Conservation (phyloP, 257 asterid genomes). For the Marsdenia floribunda region DNA sequence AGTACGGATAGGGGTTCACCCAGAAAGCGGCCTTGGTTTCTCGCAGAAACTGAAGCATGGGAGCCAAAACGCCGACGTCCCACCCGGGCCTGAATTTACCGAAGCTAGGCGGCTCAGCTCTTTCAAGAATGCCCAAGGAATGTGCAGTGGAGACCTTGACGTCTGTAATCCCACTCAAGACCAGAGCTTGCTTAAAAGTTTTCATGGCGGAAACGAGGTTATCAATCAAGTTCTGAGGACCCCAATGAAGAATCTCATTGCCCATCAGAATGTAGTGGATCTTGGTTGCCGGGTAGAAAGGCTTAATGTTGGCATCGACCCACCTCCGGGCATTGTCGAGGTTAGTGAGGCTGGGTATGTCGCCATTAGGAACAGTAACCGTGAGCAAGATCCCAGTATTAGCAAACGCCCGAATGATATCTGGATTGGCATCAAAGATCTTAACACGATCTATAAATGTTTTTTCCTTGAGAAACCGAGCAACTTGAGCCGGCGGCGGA, state of each 20-base stretch:
- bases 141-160: slow-evolving; percentile 76
- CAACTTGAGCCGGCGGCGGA: slow-evolving; percentile 75
- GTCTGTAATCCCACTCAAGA: slow-evolving; percentile 23
- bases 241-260: slow-evolving; percentile 91
- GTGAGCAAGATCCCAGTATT: slow-evolving; percentile 65
- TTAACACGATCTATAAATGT: slow-evolving; percentile 74
- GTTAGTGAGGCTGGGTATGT: slow-evolving; percentile 56
- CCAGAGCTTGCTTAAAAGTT: slow-evolving; percentile 51
- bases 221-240: slow-evolving; percentile 59
- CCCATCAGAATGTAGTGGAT: slow-evolving; percentile 75
- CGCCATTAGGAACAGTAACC: slow-evolving; percentile 79
- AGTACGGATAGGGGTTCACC: slow-evolving; percentile 93
- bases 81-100: slow-evolving; percentile 76
- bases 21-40: slow-evolving; percentile 68
- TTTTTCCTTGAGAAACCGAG: slow-evolving; percentile 55
- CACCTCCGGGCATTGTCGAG: slow-evolving; percentile 42
- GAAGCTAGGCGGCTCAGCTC: slow-evolving; percentile 60
- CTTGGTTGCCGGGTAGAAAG: slow-evolving; percentile 58
- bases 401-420: slow-evolving; percentile 77
- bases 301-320: slow-evolving; percentile 49
- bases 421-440: slow-evolving; percentile 74
- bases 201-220: slow-evolving; percentile 74
- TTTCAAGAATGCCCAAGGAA: slow-evolving; percentile 59
- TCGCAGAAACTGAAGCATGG: slow-evolving; percentile 54
- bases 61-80: slow-evolving; percentile 63